A percentile compares a stretch with the other conserved stretches of the same genome.
These are phyloP conservation scores for Hylodesmum podocarpum DNA, from an alignment of 306 rosid species.

Conservation along the genomic window DNA sequence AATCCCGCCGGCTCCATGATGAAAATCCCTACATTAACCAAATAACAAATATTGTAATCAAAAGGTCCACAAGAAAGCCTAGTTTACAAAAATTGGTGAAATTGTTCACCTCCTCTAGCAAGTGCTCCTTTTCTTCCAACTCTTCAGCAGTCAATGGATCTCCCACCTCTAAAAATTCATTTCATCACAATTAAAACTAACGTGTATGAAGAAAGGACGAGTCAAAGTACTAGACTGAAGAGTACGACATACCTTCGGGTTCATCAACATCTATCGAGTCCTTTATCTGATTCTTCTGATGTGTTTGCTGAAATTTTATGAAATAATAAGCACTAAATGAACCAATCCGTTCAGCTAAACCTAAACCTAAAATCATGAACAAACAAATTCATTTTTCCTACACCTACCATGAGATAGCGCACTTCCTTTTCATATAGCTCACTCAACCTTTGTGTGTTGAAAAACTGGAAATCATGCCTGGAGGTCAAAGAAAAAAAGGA, in stretches of 20 bases:
- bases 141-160: slow-evolving; percentile 97
- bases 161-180: slow-evolving; percentile 65
- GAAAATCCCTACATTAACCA: slow-evolving; percentile 82
- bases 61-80: not conserved
- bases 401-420: slow-evolving; percentile 83
- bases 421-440: slow-evolving; percentile 99
- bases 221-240: not conserved
- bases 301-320: slow-evolving; percentile 69
- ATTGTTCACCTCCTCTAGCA: slow-evolving; percentile 72
- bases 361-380: slow-evolving; percentile 3
- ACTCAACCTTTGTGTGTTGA: slow-evolving; percentile 90
- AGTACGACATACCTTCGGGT: slow-evolving; percentile 68
- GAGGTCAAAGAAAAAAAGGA: slow-evolving; percentile 17
- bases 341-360: slow-evolving; percentile 1
- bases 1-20: slow-evolving; percentile 96
- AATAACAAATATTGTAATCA: slow-evolving; percentile 25
- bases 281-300: slow-evolving; percentile 93
- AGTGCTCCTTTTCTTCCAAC: slow-evolving; percentile 87
- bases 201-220: not conserved
- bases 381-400: slow-evolving; percentile 25
- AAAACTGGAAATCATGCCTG: slow-evolving; percentile 98
- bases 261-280: slow-evolving; percentile 96
- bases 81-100: not conserved
- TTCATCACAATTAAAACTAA: slow-evolving; percentile 15
- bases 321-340: slow-evolving; percentile 16